Evolutionary conservation across 768 basidiomycete genomes (phyloP), one percentile per base, ranked within the genome.

Genomic region (Boletellus ananas): DNA sequence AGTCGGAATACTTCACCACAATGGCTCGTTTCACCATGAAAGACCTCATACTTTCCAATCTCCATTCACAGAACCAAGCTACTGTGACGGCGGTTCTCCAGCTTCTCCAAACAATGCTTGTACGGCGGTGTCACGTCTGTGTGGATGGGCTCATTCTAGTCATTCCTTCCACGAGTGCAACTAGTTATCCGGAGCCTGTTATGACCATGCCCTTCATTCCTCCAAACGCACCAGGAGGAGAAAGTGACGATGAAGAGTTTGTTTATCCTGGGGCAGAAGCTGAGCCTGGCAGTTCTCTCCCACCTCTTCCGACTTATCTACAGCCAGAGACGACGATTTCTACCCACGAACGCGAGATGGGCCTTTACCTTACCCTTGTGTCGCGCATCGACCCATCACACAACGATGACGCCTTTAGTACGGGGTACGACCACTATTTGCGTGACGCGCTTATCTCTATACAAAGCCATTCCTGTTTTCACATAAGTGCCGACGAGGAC

Each of bases 21-120:
- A 81, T 88, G 70, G 90, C 87, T 12, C 81, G 93, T 16, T 97
- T 93, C 72, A 94, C 91, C 5, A 75, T 97, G 35, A 93, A 91
- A 64, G 95, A 98, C 59, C 77, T 97, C 31, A 70, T 98, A 8
- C 60, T 90, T 43, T 79, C 90, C 39, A 93, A 93, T 62, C 70
- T 96, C 20, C 75, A 79, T 20, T 92, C 90, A 6, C 72, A 72
- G 46, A 79, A 78, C 10, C 79, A 83, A 50, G 66, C 81, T 0
- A 82, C 90, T 0, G 77, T 79, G 1, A 84, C 86, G 0, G 81
- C 90, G 10, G 90, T 92, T 3, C 72, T 96, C 45, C 87, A 90
- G 58, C 75, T 98, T 9, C 70, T 95, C 6, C 83, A 85, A 54
- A 84, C 89, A 1, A 75, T 95, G 63, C 74, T 95, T 9, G 63